phyloP scores from a whole-genome alignment of 352 stramenopile species.

The Blastocystis sp. region DNA sequence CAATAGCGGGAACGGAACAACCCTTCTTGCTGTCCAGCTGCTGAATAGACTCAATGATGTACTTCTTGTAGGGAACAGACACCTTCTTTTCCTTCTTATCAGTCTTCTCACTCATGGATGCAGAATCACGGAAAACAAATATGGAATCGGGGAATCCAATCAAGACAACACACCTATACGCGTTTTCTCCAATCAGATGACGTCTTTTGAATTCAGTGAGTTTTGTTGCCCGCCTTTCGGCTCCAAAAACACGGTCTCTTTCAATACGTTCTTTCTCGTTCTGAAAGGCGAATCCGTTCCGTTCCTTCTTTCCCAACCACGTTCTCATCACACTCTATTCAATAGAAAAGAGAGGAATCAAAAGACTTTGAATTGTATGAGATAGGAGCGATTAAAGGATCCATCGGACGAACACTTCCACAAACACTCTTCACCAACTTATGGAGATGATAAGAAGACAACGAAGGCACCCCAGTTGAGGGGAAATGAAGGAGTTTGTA shows the following conservation, averaged over 20 bases:
- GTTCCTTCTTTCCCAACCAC: neutral
- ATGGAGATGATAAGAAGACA: too few relatives aligned
- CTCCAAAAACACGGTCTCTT: neutral
- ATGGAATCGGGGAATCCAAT: neutral
- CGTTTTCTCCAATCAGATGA: neutral
- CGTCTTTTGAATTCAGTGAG: neutral
- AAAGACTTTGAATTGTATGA: neutral
- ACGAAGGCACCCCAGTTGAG: too few relatives aligned
- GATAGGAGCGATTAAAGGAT: neutral
- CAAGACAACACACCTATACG: too few relatives aligned
- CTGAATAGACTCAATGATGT: slow-evolving; percentile 19
- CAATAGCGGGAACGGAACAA: slow-evolving; percentile 42
- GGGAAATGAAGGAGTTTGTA: too few relatives aligned
- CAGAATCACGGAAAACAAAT: neutral
- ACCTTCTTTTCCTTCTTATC: slow-evolving; percentile 27
- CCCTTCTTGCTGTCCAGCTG: slow-evolving; percentile 10
- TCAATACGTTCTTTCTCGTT: neutral
- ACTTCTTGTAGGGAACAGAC: slow-evolving; percentile 49
- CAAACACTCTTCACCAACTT: slow-evolving; percentile 20
- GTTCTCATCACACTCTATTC: neutral
- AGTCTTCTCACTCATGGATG: slow-evolving; percentile 7
- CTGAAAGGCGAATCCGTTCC: too few relatives aligned
- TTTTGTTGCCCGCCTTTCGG: slow-evolving; percentile 8
- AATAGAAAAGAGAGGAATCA: neutral
- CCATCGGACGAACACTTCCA: neutral